Evolutionary conservation across 371 early-diverging fungal genomes (phyloP).

Genomic region (Mortierella sp.): DNA sequence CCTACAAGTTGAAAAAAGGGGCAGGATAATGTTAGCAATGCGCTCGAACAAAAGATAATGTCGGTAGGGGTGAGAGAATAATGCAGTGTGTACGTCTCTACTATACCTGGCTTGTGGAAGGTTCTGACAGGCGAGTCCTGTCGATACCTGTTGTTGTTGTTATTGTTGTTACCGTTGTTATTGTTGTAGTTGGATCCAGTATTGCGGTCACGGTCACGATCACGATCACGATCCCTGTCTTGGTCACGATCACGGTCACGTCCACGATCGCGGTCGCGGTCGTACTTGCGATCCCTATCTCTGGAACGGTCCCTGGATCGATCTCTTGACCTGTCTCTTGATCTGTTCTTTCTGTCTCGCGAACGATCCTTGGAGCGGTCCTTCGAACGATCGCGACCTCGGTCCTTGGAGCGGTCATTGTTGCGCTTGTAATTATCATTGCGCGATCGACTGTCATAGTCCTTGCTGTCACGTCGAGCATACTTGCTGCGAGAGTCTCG

Average conservation of each 20-base stretch:
- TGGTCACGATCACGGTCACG: not conserved
- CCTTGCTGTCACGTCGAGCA: constrained; percentile 16
- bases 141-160: not conserved
- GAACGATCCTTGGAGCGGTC: constrained; percentile 4
- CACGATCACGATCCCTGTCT: constrained; percentile 9
- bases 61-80: too few species aligned
- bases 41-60: not conserved
- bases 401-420: constrained; percentile 13
- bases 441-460: not conserved
- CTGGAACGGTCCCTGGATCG: constrained; percentile 4
- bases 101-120: constrained; percentile 8
- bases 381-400: constrained; percentile 1
- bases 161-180: not conserved
- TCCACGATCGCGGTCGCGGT: not conserved
- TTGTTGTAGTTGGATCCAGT: not conserved
- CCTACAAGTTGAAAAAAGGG: not conserved
- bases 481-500: constrained; percentile 8
- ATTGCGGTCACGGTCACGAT: not conserved
- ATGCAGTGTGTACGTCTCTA: not conserved
- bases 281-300: constrained; percentile 6
- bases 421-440: constrained; percentile 9
- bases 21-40: not conserved
- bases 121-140: constrained; percentile 1
- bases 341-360: constrained; percentile 4
- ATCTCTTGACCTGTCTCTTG: not conserved